phyloP scores from a whole-genome alignment of 345 rosid genomes.

The Trapa incisa region DNA sequence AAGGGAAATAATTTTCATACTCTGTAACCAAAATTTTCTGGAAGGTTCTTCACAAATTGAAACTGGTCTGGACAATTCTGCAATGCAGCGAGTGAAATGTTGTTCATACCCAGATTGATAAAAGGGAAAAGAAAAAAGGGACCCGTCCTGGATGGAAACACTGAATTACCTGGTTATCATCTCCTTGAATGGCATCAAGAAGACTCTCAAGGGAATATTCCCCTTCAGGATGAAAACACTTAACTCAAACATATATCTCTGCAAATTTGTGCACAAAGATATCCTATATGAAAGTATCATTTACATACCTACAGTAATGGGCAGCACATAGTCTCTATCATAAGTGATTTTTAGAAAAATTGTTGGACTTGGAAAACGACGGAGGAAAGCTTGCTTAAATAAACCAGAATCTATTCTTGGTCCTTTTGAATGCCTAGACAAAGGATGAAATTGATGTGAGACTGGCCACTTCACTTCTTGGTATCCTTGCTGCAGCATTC shows the following conservation, averaged over 20 bases:
- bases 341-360: slow-evolving; percentile 83
- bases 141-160: not conserved
- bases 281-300: not conserved
- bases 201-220: slow-evolving; percentile 66
- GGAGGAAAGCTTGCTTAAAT: slow-evolving; percentile 41
- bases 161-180: slow-evolving; percentile 34
- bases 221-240: slow-evolving; percentile 26
- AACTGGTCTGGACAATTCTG: slow-evolving; percentile 72
- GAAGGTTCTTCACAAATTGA: slow-evolving; percentile 46
- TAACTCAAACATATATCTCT: slow-evolving; percentile 8
- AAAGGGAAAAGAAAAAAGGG: not conserved
- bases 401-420: slow-evolving; percentile 23
- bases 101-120: slow-evolving; percentile 3
- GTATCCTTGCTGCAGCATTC: slow-evolving; percentile 36
- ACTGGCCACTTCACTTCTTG: slow-evolving; percentile 23
- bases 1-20: slow-evolving; percentile 24
- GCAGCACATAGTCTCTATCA: slow-evolving; percentile 72
- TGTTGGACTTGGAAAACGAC: slow-evolving; percentile 60
- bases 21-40: slow-evolving; percentile 50
- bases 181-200: slow-evolving; percentile 26
- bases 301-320: slow-evolving; percentile 49
- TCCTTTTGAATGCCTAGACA: slow-evolving; percentile 11
- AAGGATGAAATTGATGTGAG: slow-evolving; percentile 14
- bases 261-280: not conserved
- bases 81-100: slow-evolving; percentile 6